phyloP scores from a whole-genome alignment of 2,329 filamentous ascomycete genomes.

The Cercospora nicotianae region DNA sequence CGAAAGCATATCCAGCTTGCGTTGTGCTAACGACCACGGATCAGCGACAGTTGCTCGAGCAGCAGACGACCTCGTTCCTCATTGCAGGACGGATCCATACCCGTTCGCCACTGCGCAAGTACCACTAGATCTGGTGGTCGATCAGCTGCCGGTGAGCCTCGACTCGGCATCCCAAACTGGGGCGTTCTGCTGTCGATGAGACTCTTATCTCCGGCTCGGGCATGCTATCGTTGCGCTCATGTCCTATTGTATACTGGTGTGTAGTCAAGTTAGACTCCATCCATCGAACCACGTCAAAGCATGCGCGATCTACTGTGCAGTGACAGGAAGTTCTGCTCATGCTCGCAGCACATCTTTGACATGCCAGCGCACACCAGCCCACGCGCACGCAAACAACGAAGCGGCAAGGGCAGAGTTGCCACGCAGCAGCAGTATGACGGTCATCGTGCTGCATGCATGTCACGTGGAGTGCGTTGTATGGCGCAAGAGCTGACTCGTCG shows the following conservation, averaged over 20 bases:
- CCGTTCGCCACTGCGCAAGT: background rate
- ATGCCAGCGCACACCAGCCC: slow-evolving; percentile 6
- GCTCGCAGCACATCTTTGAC: background rate
- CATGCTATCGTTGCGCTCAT: background rate
- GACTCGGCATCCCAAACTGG: background rate
- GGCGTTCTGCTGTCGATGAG: background rate
- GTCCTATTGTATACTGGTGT: background rate
- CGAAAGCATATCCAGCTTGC: background rate
- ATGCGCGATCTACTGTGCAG: slow-evolving; percentile 5
- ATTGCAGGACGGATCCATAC: background rate
- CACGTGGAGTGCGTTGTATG: slow-evolving; percentile 6
- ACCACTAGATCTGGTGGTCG: background rate
- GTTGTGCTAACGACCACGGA: background rate
- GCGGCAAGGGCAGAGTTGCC: background rate
- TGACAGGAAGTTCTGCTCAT: slow-evolving; percentile 1
- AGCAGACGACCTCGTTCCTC: background rate
- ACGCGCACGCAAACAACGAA: background rate
- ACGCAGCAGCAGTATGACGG: slow-evolving; percentile 8
- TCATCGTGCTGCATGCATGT: background rate
- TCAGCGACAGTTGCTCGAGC: background rate
- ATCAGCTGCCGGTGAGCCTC: background rate
- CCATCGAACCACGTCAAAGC: slow-evolving; percentile 4
- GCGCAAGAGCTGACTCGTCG: slow-evolving; percentile 8
- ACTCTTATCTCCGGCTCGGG: background rate
- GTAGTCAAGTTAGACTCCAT: background rate